A percentile compares a stretch with the other conserved stretches of the same genome.
These are phyloP conservation scores for Talaromyces verruculosus DNA, from an alignment of 2,329 filamentous ascomycete genomes.

Conservation along the genomic window DNA sequence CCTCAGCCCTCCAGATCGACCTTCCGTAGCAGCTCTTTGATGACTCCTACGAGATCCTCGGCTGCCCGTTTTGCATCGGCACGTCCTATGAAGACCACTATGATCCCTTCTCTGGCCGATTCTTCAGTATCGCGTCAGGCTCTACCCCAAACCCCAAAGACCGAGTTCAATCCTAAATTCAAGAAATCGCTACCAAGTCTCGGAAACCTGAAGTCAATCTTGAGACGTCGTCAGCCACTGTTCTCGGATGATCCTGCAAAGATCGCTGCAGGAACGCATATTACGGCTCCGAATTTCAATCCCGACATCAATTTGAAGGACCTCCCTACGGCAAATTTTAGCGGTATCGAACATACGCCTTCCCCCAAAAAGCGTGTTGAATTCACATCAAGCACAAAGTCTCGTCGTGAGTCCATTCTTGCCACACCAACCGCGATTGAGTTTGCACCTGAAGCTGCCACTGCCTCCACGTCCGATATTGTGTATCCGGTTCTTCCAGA, in stretches of 20 bases:
- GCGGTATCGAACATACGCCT: slow-evolving; percentile 59
- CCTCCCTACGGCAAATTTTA: slow-evolving; percentile 30
- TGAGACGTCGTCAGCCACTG: slow-evolving; percentile 59
- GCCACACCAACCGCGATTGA: slow-evolving; percentile 46
- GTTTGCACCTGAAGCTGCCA: slow-evolving; percentile 29
- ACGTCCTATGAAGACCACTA: slow-evolving; percentile 55
- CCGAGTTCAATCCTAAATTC: slow-evolving; percentile 49
- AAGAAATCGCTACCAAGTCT: slow-evolving; percentile 52
- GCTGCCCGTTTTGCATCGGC: slow-evolving; percentile 60
- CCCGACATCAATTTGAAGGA: slow-evolving; percentile 53
- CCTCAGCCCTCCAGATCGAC: slow-evolving; percentile 32
- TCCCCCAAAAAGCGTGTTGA: slow-evolving; percentile 76
- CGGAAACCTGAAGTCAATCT: slow-evolving; percentile 60
- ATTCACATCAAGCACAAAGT: slow-evolving; percentile 71
- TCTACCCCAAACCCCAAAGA: slow-evolving; percentile 43
- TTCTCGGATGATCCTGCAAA: slow-evolving; percentile 61
- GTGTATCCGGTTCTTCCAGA: slow-evolving; percentile 41
- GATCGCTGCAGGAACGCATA: slow-evolving; percentile 60
- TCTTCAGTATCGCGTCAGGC: slow-evolving; percentile 56
- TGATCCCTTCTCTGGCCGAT: slow-evolving; percentile 54
- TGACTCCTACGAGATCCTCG: slow-evolving; percentile 78
- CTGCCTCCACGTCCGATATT: slow-evolving; percentile 30
- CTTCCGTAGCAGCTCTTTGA: slow-evolving; percentile 56
- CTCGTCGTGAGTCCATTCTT: slow-evolving; percentile 37
- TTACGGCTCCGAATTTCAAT: slow-evolving; percentile 41